Conservation (phyloP, 2,329 filamentous ascomycete genomes). For the Fusarium sororula region DNA sequence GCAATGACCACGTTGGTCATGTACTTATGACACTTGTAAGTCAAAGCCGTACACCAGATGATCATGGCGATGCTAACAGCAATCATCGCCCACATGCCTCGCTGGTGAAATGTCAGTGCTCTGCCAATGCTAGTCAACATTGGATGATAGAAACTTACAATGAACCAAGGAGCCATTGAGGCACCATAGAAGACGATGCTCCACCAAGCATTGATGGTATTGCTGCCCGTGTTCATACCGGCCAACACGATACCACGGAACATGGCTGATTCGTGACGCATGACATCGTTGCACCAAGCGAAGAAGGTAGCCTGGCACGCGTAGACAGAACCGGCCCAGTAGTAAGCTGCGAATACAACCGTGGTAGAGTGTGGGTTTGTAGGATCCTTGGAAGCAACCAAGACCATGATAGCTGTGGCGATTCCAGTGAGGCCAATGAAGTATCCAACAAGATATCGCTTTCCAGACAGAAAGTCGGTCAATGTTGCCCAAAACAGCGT, state of each 20-base stretch:
- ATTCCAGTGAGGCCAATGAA: conserved; percentile 74
- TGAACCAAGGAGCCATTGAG: conserved; percentile 72
- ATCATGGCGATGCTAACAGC: conserved; percentile 66
- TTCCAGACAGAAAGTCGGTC: conserved; percentile 71
- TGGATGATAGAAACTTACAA: conserved; percentile 51
- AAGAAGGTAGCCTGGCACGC: conserved; percentile 80
- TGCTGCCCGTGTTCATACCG: conserved; percentile 75
- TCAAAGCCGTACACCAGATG: conserved; percentile 66
- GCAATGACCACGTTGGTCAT: neutral
- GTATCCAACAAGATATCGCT: conserved; percentile 72
- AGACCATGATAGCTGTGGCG: conserved; percentile 68
- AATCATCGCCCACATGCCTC: conserved; percentile 81
- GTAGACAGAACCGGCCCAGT: conserved; percentile 75
- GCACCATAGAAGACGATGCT: conserved; percentile 76
- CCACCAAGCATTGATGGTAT: conserved; percentile 79
- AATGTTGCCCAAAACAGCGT: conserved; percentile 76
- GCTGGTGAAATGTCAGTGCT: conserved; percentile 45
- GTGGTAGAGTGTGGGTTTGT: conserved; percentile 54
- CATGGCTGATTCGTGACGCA: conserved; percentile 70
- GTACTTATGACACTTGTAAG: conserved; percentile 46
- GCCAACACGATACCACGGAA: conserved; percentile 74
- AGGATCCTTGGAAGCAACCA: conserved; percentile 59
- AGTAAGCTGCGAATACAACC: conserved; percentile 71
- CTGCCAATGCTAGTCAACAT: rapidly evolving
- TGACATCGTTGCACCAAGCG: conserved; percentile 78